Percentiles rank a stretch among this genome's conserved stretches.
Evolutionary conservation across 2,329 filamentous ascomycete genomes (phyloP).

Genomic region (Xylariaceae sp.): DNA sequence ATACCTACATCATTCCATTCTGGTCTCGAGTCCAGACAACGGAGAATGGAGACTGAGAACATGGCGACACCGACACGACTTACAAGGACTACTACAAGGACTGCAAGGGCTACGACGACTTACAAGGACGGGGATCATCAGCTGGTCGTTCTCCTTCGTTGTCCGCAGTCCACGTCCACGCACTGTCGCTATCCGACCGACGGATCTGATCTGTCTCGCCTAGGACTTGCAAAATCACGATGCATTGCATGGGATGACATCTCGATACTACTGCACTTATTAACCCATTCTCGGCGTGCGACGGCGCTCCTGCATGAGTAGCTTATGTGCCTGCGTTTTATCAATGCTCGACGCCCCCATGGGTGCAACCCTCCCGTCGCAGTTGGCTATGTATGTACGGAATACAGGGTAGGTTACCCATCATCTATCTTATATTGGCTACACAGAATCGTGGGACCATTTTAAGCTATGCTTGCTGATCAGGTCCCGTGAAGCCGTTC

Average conservation of each 20-base stretch:
- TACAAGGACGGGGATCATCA: too few species aligned
- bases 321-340: not conserved
- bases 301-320: not conserved
- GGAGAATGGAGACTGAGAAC: too few species aligned
- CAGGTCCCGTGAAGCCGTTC: not conserved
- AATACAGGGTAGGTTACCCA: not conserved
- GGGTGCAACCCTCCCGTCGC: not conserved
- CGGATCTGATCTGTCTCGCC: not conserved
- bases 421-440: not conserved
- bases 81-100: too few species aligned
- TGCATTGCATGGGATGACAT: constrained; percentile 1
- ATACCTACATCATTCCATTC: not conserved
- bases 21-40: not conserved
- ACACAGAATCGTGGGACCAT: not conserved
- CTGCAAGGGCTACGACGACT: too few species aligned
- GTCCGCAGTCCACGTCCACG: not conserved
- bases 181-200: not conserved
- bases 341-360: not conserved
- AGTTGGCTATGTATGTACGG: not conserved
- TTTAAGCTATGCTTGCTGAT: not conserved
- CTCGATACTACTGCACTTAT: not conserved
- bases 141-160: not conserved
- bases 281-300: not conserved
- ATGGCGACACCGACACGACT: too few species aligned
- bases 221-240: not conserved